Base-by-base conservation (phyloP, 768 basidiomycete species). In the Agaricus subrufescens region DNA sequence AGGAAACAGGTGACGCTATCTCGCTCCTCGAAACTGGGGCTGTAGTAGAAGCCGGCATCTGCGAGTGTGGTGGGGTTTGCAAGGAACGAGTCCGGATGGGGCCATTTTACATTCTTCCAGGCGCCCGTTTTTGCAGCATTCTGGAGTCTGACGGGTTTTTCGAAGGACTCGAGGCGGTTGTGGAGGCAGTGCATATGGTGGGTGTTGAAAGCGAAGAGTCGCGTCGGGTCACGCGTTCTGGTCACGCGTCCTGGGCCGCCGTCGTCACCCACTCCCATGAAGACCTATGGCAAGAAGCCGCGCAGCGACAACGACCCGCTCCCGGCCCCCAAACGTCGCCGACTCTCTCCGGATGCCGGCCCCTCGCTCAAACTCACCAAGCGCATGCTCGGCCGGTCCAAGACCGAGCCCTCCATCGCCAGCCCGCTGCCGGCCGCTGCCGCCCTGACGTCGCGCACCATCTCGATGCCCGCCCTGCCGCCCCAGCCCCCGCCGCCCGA, bases 41-140 rank as follows among this genome's bases (percentile, higher is more conserved):
- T 77, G 71, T 79, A 94, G 76, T 83, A 95, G 73, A 96, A 98
- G 8, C 95, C 95, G 2, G 95, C 95, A 61, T 88, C 84, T 1
- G 95, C 88, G 14, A 98, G 82, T 3, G 81, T 76, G 52, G 78
- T 71, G 1, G 94, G 86, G 50, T 82, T 94, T 46, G 94, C 87
- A 50, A 73, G 71, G 67, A 83, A 90, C 15, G 73, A 63, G 0
- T 69, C 43, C 0, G 88, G 80, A 61, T 95, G 90, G 0, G 93
- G 87, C 91, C 93, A 98, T 71, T 83, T 88, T n/a, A 82, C 61
- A 40, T 72, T 70, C 1, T 70, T 61, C 0, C 72, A 73, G 1
- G 83, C 73, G 37, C 78, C 77, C 8, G 73, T 64, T 66, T 80
- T 85, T 54, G 65, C 60, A 0, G 78, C 71, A n/a, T 77, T 80